These are phyloP conservation scores for Juglanconis sp. DNA, from an alignment of 2,329 filamentous ascomycete genomes.

Conservation along the genomic window DNA sequence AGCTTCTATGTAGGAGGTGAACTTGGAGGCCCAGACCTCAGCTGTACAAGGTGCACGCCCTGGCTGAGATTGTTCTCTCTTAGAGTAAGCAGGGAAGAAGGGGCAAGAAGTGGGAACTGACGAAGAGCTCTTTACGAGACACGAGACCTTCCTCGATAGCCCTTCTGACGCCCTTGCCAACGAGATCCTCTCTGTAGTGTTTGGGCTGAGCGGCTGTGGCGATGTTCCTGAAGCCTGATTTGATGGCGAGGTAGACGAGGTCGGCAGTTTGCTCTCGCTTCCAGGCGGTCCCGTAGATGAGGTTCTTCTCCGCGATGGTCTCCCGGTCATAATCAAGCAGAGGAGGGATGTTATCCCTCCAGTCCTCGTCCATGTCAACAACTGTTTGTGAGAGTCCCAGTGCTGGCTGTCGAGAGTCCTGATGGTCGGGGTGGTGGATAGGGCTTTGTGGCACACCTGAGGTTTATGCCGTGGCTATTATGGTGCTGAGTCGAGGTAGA, in stretches of 20 bases:
- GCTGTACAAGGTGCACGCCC: too few relatives aligned
- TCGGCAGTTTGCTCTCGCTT: conserved; percentile 67
- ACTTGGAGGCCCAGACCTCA: too few relatives aligned
- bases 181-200: conserved; percentile 72
- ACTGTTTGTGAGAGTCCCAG: too few relatives aligned
- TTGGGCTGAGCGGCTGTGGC: conserved; percentile 77
- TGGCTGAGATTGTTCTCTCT: too few relatives aligned
- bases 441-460: too few relatives aligned
- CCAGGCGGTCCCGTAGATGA: conserved; percentile 83
- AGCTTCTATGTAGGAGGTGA: background rate
- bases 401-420: too few relatives aligned
- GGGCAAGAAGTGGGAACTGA: conserved; percentile 32
- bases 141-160: conserved; percentile 60
- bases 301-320: conserved; percentile 15
- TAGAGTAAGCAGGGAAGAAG: too few relatives aligned
- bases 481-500: too few relatives aligned
- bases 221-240: conserved; percentile 66
- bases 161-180: conserved; percentile 63
- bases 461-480: too few relatives aligned
- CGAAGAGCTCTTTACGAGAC: conserved; percentile 55
- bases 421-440: too few relatives aligned
- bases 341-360: background rate
- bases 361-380: conserved; percentile 9
- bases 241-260: conserved; percentile 67
- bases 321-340: background rate